These are phyloP conservation scores for Fusarium equiseti DNA, from an alignment of 2,329 filamentous ascomycete genomes.

Conservation along the genomic window DNA sequence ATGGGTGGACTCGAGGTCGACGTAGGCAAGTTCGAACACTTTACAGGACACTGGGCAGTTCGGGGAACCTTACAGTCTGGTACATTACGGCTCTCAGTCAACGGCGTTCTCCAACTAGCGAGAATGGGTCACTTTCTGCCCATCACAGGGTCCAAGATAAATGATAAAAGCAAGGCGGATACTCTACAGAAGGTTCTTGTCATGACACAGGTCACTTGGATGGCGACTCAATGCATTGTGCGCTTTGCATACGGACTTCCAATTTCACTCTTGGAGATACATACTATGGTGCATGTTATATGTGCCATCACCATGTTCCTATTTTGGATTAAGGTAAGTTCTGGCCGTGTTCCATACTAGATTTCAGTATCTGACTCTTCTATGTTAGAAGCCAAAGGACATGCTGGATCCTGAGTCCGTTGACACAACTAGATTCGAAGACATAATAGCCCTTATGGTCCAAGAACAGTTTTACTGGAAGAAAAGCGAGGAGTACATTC, in stretches of 20 bases:
- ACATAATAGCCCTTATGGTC: background rate
- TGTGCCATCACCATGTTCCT: background rate
- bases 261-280: background rate
- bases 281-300: background rate
- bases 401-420: background rate
- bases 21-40: conserved; percentile 26
- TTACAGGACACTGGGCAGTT: background rate
- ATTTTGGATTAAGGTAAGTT: background rate
- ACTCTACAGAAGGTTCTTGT: background rate
- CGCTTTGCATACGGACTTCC: background rate
- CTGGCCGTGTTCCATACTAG: rapidly evolving
- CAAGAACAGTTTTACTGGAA: background rate
- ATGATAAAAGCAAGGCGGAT: background rate
- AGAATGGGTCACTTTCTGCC: background rate
- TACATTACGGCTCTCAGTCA: background rate
- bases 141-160: background rate
- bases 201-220: background rate
- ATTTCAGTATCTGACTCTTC: background rate
- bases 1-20: background rate
- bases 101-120: background rate
- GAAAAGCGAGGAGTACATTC: background rate
- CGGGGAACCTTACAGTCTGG: background rate
- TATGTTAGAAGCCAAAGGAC: background rate
- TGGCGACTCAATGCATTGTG: background rate
- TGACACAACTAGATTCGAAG: background rate